Evolutionary conservation across 352 stramenopile genomes (phyloP), one percentile per base, ranked within the genome.

Genomic region (Nothophytophthora sp.): DNA sequence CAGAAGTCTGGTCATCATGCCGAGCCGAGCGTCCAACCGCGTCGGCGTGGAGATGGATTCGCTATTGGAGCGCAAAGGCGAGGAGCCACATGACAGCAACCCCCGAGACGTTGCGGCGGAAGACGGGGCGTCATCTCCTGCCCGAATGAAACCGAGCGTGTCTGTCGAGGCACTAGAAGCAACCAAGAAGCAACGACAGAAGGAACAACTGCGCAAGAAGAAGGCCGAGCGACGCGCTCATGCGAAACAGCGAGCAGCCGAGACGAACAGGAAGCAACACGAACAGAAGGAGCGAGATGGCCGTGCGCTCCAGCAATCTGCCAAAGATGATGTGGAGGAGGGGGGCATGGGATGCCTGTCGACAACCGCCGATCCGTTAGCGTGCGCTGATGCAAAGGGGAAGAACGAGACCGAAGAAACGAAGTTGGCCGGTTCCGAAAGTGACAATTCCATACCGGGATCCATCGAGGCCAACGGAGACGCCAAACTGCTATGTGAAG

Each of bases 141-240:
- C 19, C 15, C 20, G 20, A 18, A 34, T 43, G 40, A 55, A 39
- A 28, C 27, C 46, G n/a, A 55, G 28, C 23, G 34, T n/a, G 20
- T 62, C 50, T 10, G 12, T 39, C 6, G 10, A 32, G 8, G 44
- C 55, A 15, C 23, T 67, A 15, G 62, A 68, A 56, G 48, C 34
- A 37, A 50, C 47, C 46, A 64, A 58, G 30, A 52, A 61, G 3
- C 61, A 68, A 36, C 58, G 60, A 11, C 73, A 81, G 34, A 76
- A 74, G 48, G 71, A 86, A 15, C 48, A 73, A 12, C 42, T 86
- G 2, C 44, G 49, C 3, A 80, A 79, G 60, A 86, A 86, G 35
- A 78, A 78, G 30, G 60, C 60, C 4, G 70, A 85, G 32, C 60
- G 70, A 39, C 65, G 74, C 11, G 70, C 68, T 1, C 64, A 81